These are phyloP conservation scores for Aureobasidium pullulans DNA, from an alignment of 2,329 filamentous ascomycete species.

Conservation along the genomic window DNA sequence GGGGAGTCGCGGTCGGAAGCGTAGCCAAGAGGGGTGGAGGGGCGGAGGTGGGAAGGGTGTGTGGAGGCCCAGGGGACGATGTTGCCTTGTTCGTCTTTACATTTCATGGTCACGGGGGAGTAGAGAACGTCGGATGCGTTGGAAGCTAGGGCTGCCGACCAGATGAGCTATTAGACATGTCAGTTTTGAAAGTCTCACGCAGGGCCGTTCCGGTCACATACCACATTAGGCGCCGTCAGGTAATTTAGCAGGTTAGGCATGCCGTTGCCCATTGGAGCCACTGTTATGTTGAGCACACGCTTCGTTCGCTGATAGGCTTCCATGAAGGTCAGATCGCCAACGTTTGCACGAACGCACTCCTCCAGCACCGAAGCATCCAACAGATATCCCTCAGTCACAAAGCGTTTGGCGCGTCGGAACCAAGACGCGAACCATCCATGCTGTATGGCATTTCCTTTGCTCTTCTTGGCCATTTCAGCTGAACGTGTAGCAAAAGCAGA, in stretches of 20 bases:
- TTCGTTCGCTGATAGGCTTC: conserved; percentile 84
- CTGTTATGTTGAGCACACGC: conserved; percentile 82
- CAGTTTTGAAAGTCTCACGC: neutral
- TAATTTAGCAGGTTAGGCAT: conserved; percentile 85
- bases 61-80: conserved; percentile 66
- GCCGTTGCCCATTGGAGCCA: conserved; percentile 65
- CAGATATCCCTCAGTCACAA: conserved; percentile 71
- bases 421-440: conserved; percentile 49
- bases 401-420: conserved; percentile 58
- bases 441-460: conserved; percentile 19
- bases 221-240: conserved; percentile 85
- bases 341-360: conserved; percentile 74
- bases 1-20: conserved; percentile 61
- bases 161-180: conserved; percentile 54
- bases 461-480: conserved; percentile 20
- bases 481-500: conserved; percentile 59
- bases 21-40: conserved; percentile 56
- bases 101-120: conserved; percentile 61
- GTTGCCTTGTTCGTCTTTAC: conserved; percentile 66
- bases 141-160: conserved; percentile 70
- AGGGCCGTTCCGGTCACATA: conserved; percentile 39
- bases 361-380: conserved; percentile 76
- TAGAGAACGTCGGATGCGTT: conserved; percentile 62
- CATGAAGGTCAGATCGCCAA: conserved; percentile 86
- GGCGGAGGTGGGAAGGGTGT: conserved; percentile 55